Percentiles rank a stretch among this genome's conserved stretches.
These are phyloP conservation scores for Neurospora pannonica DNA, from an alignment of 495 filamentous ascomycete genomes.

Conservation along the genomic window DNA sequence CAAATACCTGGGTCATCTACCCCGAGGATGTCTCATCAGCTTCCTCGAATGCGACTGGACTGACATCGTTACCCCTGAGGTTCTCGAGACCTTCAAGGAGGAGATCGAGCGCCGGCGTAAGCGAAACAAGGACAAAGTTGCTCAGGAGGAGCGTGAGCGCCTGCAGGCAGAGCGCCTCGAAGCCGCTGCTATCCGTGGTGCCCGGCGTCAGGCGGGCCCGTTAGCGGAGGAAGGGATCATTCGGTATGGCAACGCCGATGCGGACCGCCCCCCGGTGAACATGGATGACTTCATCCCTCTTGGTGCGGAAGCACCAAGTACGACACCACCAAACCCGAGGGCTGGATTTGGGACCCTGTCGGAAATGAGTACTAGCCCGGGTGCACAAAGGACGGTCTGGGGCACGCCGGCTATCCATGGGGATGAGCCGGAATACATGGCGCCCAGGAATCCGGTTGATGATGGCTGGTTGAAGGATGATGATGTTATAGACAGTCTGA, in stretches of 20 bases:
- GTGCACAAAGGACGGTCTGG: conserved; percentile 72
- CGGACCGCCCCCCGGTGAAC: conserved; percentile 25
- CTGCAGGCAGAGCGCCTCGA: conserved; percentile 78
- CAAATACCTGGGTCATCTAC: conserved; percentile 87
- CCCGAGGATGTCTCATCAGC: conserved; percentile 83
- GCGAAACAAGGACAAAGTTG: conserved; percentile 76
- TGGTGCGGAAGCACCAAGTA: conserved; percentile 26
- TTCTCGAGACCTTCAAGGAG: conserved; percentile 59
- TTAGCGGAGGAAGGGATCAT: conserved; percentile 27
- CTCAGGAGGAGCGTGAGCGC: conserved; percentile 82
- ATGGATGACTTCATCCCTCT: conserved; percentile 61
- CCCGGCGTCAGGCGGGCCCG: conserved; percentile 30
- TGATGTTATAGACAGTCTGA: conserved; percentile 25
- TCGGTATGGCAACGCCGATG: conserved; percentile 14
- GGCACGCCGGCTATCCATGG: conserved; percentile 60
- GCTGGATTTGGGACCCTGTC: conserved; percentile 35
- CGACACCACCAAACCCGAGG: conserved; percentile 28
- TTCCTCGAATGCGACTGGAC: conserved; percentile 98
- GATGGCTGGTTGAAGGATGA: conserved; percentile 76
- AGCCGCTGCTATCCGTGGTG: conserved; percentile 37
- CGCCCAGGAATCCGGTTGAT: conserved; percentile 22
- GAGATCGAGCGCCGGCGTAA: conserved; percentile 76
- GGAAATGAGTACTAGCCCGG: conserved; percentile 66
- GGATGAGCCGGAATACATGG: conserved; percentile 27
- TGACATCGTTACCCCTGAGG: conserved; percentile 68